Conservation (phyloP, 345 rosid genomes). For the Eucalyptus globulus region DNA sequence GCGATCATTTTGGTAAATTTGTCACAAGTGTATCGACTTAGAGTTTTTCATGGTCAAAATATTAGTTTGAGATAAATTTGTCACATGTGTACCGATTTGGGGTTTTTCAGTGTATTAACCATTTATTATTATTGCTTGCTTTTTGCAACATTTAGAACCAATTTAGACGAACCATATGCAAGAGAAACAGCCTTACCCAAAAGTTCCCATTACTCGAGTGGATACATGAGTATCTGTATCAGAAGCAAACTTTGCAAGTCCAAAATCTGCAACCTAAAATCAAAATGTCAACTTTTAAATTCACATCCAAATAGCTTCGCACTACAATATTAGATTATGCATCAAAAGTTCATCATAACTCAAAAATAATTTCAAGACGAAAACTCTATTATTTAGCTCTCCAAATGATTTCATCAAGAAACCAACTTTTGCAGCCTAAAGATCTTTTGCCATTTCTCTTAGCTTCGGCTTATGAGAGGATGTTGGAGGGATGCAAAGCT, state of each 20-base stretch:
- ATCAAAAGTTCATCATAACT: background rate
- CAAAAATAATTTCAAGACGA: background rate
- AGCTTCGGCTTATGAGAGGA: background rate
- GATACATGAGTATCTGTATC: slow-evolving; percentile 80
- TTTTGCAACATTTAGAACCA: background rate
- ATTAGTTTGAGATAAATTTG: too few species aligned
- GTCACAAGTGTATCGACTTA: too few species aligned
- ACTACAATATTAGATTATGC: background rate
- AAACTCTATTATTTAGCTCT: background rate
- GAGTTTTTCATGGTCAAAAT: too few species aligned
- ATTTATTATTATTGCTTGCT: too few species aligned
- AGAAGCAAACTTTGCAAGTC: slow-evolving; percentile 59
- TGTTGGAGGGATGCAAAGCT: background rate
- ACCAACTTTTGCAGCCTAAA: background rate
- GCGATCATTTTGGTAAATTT: too few species aligned
- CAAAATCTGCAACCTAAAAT: slow-evolving; percentile 84
- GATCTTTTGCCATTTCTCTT: background rate
- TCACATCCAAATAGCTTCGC: background rate
- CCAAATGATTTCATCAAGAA: background rate
- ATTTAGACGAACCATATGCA: background rate
- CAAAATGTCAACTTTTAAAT: too few species aligned
- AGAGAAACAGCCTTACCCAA: slow-evolving; percentile 35
- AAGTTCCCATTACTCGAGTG: slow-evolving; percentile 89
- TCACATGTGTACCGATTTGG: fast-evolving
- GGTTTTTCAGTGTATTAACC: too few species aligned